Conservation (phyloP, 495 filamentous ascomycete genomes). For the Xylaria castorea region DNA sequence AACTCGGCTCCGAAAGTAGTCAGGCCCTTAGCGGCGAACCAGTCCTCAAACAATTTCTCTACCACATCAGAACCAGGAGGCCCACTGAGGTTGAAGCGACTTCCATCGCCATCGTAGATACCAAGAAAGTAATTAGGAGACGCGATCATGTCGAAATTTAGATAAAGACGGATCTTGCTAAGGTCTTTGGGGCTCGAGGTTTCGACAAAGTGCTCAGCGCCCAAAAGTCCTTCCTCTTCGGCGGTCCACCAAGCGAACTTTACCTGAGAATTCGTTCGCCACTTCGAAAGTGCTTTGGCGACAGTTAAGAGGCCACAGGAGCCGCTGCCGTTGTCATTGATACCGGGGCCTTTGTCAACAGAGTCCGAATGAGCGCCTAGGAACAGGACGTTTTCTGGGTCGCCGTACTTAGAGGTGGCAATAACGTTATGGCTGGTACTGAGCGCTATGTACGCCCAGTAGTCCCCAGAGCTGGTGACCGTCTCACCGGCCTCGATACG, state of each 20-base stretch:
- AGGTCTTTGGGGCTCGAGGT: conserved; percentile 47
- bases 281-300: conserved; percentile 65
- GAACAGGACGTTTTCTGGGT: conserved; percentile 67
- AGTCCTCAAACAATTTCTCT: conserved; percentile 68
- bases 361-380: conserved; percentile 75
- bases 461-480: conserved; percentile 31
- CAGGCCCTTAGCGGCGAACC: conserved; percentile 54
- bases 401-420: conserved; percentile 68
- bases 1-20: conserved; percentile 61
- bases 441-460: conserved; percentile 43
- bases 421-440: conserved; percentile 66
- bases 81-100: conserved; percentile 64
- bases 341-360: conserved; percentile 66
- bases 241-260: conserved; percentile 75
- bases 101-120: conserved; percentile 76
- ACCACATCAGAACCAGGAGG: conserved; percentile 68
- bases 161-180: conserved; percentile 67
- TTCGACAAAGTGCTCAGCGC: conserved; percentile 64
- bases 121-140: conserved; percentile 72
- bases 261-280: conserved; percentile 67
- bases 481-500: conserved; percentile 45
- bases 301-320: conserved; percentile 68
- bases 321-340: conserved; percentile 75
- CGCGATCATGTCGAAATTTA: conserved; percentile 84
- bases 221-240: conserved; percentile 71